These are phyloP conservation scores for Arabidopsis lyrata DNA, from an alignment of 441 rosid species.

Conservation along the genomic window DNA sequence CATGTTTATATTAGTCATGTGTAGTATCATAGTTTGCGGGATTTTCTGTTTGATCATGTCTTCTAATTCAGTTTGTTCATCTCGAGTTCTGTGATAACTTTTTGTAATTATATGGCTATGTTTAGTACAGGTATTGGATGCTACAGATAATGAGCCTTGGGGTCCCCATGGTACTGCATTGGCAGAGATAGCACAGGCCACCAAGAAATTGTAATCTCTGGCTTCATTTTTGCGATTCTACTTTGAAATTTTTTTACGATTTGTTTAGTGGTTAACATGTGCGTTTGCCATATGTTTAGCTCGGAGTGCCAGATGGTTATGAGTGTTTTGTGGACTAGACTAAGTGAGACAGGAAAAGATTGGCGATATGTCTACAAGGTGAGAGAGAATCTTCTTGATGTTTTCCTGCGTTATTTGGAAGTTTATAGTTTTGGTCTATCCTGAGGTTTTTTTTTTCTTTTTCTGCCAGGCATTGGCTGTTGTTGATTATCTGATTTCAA, in stretches of 20 bases:
- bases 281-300: conserved; percentile 54
- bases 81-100: neutral
- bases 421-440: conserved; percentile 21
- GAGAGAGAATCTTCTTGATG: conserved; percentile 18
- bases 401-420: conserved; percentile 20
- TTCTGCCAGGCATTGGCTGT: conserved; percentile 82
- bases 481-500: conserved; percentile 89
- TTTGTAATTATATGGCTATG: conserved; percentile 1
- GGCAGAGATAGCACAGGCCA: conserved; percentile 94
- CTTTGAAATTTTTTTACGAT: conserved; percentile 15
- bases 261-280: conserved; percentile 18
- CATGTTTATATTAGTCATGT: neutral
- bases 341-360: conserved; percentile 88
- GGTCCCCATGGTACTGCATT: conserved; percentile 98
- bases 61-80: conserved; percentile 3
- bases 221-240: conserved; percentile 10
- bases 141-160: conserved; percentile 98
- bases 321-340: conserved; percentile 95
- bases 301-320: conserved; percentile 94
- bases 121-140: conserved; percentile 84
- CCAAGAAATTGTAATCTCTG: conserved; percentile 76
- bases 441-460: conserved; percentile 6
- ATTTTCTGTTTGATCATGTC: neutral
- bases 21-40: conserved; percentile 12
- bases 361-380: conserved; percentile 99